Conservation (phyloP, 73 alveolate species). For the Paramecium octaurelia region DNA sequence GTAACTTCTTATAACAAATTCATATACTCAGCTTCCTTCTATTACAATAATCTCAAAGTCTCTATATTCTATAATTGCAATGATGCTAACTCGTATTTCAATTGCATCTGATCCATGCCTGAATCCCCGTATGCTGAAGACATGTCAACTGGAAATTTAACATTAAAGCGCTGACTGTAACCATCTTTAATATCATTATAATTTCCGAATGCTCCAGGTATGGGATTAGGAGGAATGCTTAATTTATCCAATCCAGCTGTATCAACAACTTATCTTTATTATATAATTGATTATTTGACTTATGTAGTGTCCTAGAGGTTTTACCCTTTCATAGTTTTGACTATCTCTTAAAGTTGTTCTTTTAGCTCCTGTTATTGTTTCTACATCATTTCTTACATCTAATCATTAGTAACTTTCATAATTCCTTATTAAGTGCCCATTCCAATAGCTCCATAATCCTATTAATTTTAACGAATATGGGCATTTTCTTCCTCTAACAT, state of each 20-base stretch:
- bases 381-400: not conserved
- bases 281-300: not conserved
- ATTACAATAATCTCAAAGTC: slow-evolving; percentile 63
- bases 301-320: not conserved
- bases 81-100: slow-evolving; percentile 72
- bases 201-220: slow-evolving; percentile 58
- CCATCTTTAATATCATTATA: slow-evolving; percentile 70
- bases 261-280: not conserved
- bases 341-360: not conserved
- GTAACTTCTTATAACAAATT: slow-evolving; percentile 57
- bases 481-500: not conserved
- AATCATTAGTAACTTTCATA: not conserved
- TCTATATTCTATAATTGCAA: slow-evolving; percentile 70
- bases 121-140: slow-evolving; percentile 60
- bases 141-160: slow-evolving; percentile 68
- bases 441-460: not conserved
- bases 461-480: not conserved
- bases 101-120: slow-evolving; percentile 61
- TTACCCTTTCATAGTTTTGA: not conserved
- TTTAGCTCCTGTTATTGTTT: not conserved
- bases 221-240: slow-evolving; percentile 48
- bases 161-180: slow-evolving; percentile 68
- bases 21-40: slow-evolving; percentile 67
- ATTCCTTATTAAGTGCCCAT: not conserved
- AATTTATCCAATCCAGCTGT: not conserved